phyloP scores from a whole-genome alignment of 1,284 basidiomycete genomes.

The Taiwanofungus camphoratus region DNA sequence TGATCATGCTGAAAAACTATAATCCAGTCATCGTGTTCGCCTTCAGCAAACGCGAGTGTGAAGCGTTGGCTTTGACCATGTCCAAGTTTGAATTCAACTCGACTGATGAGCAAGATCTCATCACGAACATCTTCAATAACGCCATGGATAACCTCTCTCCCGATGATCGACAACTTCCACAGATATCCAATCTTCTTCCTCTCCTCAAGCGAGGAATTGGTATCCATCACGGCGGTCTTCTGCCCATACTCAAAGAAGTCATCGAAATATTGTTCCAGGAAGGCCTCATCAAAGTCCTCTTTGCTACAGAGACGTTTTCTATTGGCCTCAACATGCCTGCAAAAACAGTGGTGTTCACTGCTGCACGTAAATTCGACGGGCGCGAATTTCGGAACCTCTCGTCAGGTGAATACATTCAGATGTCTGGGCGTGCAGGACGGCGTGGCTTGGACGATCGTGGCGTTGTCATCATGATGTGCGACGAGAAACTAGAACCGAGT shows the following conservation, averaged over 20 bases:
- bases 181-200: conserved; percentile 91
- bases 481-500: conserved; percentile 93
- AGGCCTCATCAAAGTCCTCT: conserved; percentile 97
- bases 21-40: conserved; percentile 99
- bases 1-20: conserved; percentile 98
- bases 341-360: conserved; percentile 98
- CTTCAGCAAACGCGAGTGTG: conserved; percentile 98
- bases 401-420: conserved; percentile 94
- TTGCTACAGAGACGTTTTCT: conserved; percentile 99
- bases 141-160: conserved; percentile 87
- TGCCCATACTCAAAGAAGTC: conserved; percentile 98
- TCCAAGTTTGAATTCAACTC: conserved; percentile 96
- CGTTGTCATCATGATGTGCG: conserved; percentile 99
- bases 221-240: conserved; percentile 96
- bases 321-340: conserved; percentile 99
- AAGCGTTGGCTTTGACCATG: conserved; percentile 86
- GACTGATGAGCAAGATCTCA: conserved; percentile 88
- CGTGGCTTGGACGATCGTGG: conserved; percentile 98
- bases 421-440: conserved; percentile 97
- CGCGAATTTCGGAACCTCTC: conserved; percentile 90
- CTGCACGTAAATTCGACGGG: conserved; percentile 95
- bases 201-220: conserved; percentile 95
- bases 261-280: conserved; percentile 99
- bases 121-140: conserved; percentile 89
- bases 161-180: conserved; percentile 88